Conservation (phyloP, 2,329 filamentous ascomycete genomes). For the Alternaria sp. region DNA sequence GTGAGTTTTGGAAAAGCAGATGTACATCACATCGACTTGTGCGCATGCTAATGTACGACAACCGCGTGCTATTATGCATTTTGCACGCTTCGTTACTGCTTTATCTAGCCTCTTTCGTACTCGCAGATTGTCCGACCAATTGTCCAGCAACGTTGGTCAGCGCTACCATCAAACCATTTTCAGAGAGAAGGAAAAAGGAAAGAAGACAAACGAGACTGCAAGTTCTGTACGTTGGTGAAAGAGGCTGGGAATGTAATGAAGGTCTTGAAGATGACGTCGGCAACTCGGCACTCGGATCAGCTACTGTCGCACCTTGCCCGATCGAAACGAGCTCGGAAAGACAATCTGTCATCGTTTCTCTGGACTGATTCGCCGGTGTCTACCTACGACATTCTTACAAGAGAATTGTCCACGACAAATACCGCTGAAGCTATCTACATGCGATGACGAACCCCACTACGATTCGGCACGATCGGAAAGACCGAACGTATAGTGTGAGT, state of each 20-base stretch:
- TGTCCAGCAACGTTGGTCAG: not conserved
- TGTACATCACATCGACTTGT: not conserved
- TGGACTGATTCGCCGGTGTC: not conserved
- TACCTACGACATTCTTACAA: not conserved
- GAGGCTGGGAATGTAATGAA: not conserved
- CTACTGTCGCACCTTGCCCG: slow-evolving; percentile 6
- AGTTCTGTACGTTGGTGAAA: not conserved
- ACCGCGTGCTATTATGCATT: not conserved
- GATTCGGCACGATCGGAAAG: slow-evolving; percentile 5
- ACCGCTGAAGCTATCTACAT: not conserved
- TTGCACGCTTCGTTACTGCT: not conserved
- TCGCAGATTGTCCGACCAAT: not conserved
- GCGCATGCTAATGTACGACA: not conserved
- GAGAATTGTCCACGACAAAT: not conserved
- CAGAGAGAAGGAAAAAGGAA: not conserved
- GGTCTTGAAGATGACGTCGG: slow-evolving; percentile 3
- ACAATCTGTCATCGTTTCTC: not conserved
- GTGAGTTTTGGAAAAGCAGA: not conserved
- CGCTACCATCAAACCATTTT: not conserved
- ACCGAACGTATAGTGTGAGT: slow-evolving; percentile 3
- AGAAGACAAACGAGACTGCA: not conserved
- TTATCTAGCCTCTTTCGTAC: not conserved
- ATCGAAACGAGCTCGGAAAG: slow-evolving; percentile 19
- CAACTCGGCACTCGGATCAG: slow-evolving; percentile 1
- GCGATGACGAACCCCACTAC: not conserved